phyloP scores from a whole-genome alignment of 108 stramenopile species.

The Nitzschia inconspicua region DNA sequence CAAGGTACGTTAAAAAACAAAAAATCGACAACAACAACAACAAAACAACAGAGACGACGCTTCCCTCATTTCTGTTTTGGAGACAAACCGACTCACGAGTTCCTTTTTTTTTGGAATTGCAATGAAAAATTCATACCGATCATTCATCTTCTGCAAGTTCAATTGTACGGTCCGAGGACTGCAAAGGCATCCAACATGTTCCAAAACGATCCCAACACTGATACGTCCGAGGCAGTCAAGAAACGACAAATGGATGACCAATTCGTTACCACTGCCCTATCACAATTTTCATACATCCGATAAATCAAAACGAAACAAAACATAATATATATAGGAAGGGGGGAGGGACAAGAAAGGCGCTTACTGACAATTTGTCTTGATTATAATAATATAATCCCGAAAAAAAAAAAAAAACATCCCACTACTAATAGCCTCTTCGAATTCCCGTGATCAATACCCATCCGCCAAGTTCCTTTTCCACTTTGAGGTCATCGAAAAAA shows the following conservation, averaged over 20 bases:
- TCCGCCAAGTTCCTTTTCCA: constrained; percentile 41
- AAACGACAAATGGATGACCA: constrained; percentile 14
- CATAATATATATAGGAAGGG: too few relatives aligned
- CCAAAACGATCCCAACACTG: constrained; percentile 5
- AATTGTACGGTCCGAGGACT: constrained; percentile 81
- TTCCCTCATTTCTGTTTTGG: background rate
- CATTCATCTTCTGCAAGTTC: constrained; percentile 31
- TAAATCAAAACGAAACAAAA: too few relatives aligned
- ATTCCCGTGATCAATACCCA: constrained; percentile 81
- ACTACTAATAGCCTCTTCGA: constrained; percentile 20
- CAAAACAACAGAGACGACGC: background rate
- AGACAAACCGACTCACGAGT: background rate
- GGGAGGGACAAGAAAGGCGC: too few relatives aligned
- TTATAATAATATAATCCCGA: background rate
- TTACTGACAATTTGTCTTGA: too few relatives aligned
- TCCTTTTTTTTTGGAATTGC: background rate
- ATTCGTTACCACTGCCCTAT: constrained; percentile 50
- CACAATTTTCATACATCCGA: constrained; percentile 62
- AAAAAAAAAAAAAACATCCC: background rate
- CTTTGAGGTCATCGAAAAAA: constrained; percentile 60
- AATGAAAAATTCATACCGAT: background rate
- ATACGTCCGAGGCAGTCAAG: constrained; percentile 4
- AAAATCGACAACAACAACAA: background rate
- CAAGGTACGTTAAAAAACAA: constrained; percentile 37
- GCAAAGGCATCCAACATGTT: constrained; percentile 3